Evolutionary conservation across 768 basidiomycete genomes (phyloP), one percentile per base, ranked within the genome.

Genomic region (Mycena rosella): DNA sequence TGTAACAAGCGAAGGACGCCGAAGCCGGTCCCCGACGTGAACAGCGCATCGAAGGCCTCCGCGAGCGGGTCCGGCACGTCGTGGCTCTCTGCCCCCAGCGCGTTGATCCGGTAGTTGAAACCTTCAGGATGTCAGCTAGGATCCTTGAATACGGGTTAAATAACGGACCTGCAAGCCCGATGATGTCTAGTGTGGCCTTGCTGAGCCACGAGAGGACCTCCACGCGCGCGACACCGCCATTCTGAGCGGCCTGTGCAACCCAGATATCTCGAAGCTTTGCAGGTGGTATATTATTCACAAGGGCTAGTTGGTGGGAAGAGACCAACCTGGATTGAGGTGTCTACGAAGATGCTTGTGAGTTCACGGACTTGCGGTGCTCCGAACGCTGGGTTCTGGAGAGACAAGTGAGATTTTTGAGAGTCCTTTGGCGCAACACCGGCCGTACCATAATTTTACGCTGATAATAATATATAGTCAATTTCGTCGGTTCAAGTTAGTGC

Each of bases 101-200:
- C 63, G 38, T 72, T 66, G 40, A 71, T 60, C 20, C 54, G 36
- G 60, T 72, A 69, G 58, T 57, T 72, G 70, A 68, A 73, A 11
- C 63, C 71, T 73, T 1, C 11, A 14, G 8, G 6, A n/a, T 15
- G 15, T 24, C 15, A 22, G 22, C 45, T 18, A 22, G 38, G 17
- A 40, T 15, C 38, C n/a, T n/a, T n/a, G n/a, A n/a, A 40, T 8
- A 40, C 38, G 17, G 38, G 17, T 4, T 13, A n/a, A n/a, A 15
- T 15, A 5, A 87, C 58, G 80, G 82, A 22, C 87, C 84, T 80
- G 73, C 86, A 42, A 87, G 78, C 17, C 88, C 88, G 60, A 91
- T 89, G 56, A 88, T 83, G 61, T 89, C 89, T 14, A 90, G 78
- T 8, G 88, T 89, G 6, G 85, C 81, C 52, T 84, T 83, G 26